A percentile compares a stretch with the other conserved stretches of the same genome.
Evolutionary conservation across 2,329 filamentous ascomycete species (phyloP).

Genomic region (Nectriaceae sp.): DNA sequence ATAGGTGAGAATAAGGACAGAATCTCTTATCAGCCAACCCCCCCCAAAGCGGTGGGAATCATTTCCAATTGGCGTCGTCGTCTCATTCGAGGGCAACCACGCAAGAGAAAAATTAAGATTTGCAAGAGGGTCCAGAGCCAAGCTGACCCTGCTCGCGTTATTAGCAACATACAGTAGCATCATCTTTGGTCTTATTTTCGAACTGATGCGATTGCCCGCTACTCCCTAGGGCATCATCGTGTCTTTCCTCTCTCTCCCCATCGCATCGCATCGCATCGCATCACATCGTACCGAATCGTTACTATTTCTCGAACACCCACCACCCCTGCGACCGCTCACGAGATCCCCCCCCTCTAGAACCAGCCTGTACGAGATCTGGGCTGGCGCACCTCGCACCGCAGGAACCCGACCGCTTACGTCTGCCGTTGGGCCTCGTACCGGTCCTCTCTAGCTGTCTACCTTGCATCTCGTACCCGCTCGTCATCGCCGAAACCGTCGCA

Average conservation of each 20-base stretch:
- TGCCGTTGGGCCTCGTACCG: too few species aligned
- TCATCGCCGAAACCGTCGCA: too few species aligned
- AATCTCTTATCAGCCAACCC: neutral
- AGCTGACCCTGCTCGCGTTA: neutral
- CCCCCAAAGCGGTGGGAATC: too few species aligned
- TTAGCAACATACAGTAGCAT: neutral
- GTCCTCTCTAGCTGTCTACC: too few species aligned
- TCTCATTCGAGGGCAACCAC: neutral
- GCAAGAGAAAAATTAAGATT: neutral
- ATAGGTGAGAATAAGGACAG: too few species aligned
- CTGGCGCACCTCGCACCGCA: too few species aligned
- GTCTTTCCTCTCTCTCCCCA: neutral
- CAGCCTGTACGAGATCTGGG: neutral
- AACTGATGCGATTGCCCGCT: too few species aligned
- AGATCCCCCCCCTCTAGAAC: neutral
- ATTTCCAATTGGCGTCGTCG: neutral
- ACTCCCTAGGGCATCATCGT: neutral
- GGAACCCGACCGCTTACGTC: neutral
- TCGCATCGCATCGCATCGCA: conserved; percentile 6
- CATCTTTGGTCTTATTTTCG: neutral
- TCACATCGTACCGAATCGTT: conserved; percentile 2
- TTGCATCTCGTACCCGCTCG: too few species aligned
- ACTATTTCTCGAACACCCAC: neutral
- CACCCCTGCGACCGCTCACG: neutral
- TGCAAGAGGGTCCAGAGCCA: neutral